These are phyloP conservation scores for Dissoconium aciculare DNA, from an alignment of 2,329 filamentous ascomycete species.

Conservation along the genomic window DNA sequence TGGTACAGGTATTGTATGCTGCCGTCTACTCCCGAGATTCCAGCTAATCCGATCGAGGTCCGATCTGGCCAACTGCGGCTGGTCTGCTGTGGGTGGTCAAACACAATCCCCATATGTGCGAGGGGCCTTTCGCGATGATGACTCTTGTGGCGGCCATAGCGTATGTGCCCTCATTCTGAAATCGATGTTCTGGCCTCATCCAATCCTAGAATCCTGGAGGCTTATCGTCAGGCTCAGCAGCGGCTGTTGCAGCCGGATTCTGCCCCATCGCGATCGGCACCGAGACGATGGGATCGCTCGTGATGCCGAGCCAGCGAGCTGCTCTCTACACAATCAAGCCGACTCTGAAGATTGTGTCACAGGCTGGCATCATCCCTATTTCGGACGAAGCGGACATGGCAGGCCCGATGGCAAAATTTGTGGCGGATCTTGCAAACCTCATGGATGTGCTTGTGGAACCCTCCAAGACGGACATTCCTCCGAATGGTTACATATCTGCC, in stretches of 20 bases:
- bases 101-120: background rate
- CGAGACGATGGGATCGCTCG: background rate
- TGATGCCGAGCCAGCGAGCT: background rate
- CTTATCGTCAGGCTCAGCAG: background rate
- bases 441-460: background rate
- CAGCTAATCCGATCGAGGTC: too few species aligned
- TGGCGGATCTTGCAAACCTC: background rate
- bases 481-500: too few species aligned
- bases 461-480: too few species aligned
- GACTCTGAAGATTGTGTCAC: background rate
- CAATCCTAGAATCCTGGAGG: background rate
- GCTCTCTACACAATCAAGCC: background rate
- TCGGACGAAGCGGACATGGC: background rate
- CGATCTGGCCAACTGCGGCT: too few species aligned
- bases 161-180: background rate
- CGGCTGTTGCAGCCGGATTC: background rate
- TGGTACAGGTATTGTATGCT: too few species aligned
- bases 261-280: background rate
- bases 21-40: too few species aligned
- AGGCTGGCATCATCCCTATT: background rate
- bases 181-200: too few species aligned
- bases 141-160: background rate
- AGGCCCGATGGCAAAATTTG: background rate
- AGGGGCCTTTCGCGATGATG: background rate
- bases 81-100: background rate